Base-by-base conservation (phyloP, 441 rosid species). In the Theobroma grandiflorum region DNA sequence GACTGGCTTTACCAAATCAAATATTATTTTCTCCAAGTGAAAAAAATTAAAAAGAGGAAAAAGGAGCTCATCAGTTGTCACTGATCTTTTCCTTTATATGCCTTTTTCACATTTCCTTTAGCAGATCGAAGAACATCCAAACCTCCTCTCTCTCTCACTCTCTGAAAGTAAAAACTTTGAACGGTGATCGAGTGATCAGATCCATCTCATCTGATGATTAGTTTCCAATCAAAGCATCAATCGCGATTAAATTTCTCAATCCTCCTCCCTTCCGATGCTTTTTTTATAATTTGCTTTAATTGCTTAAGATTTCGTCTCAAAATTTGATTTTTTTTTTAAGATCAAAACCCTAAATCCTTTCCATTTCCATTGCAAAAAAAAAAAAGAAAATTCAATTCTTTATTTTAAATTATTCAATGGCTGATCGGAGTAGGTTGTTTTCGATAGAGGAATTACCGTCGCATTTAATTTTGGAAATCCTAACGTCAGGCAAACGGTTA, bases 361-460 rank as follows among this genome's bases (percentile, higher is more conserved):
- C 14, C 43, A 15, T 58, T 70, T 55, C 68, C 58, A 10, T 57
- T 78, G n/a, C 26, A 42, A 8, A 55, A 37, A 53, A 33, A 26
- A 26, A 26, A 26, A 26, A 26, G 31, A 26, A 26, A 26, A 10
- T 16, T 16, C 4, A 20, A 68, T 78, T 81, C 73, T 49, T 4
- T 79, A 26, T 26, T 26, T 26, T 26, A 26, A 26, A 26, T 26
- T 26, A 26, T 67, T 8, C 80, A 77, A 92, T 93, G 99, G 98
- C 90, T 33, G 95, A 94, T 55, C 77, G 90, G 47, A 85, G 80
- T 81, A 85, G 90, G 85, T 72, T 80, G 63, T 72, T 86, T 71
- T 87, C 91, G 1, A 78, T 96, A 22, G 99, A 91, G 82, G 98
- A 94, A 53, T 87, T 96, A 74, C 99, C 99, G n/a, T 92, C 93